Evolutionary conservation across 768 basidiomycete genomes (phyloP), one percentile per base, ranked within the genome.

Genomic region (Boletus rufocinnamomeus): DNA sequence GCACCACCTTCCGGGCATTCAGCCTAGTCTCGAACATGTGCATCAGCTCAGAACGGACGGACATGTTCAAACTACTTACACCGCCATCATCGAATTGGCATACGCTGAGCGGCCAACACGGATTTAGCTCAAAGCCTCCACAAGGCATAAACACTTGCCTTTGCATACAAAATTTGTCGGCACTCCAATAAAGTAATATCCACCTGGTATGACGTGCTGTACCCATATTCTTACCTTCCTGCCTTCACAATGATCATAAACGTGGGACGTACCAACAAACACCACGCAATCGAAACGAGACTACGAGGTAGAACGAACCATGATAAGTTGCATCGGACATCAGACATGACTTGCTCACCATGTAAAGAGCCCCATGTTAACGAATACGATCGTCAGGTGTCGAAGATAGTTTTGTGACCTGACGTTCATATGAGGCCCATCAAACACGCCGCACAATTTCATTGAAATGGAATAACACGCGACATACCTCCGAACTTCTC

Each of bases 351-450:
- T 38, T 19, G 5, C 30, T 43, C 23, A 52, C 61, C 54, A 62
- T 17, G 61, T 62, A 27, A 56, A 43, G 40, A 62, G 53, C 14
- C 61, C 61, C 61, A 62, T 52, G 32, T 62, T 61, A 1, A 62
- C 19, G 13, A 62, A 62, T 13, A 62, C 61, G 9, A 52, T 40
- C 23, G 25, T 62, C 54, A 62, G 40, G 16, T 62, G 54, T 28
- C 59, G 40, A 25, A 62, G 4, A 37, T 44, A 56, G 11, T 62
- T 62, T 17, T 4, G 49, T 34, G 59, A 49, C 35, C 61, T 62
- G 14, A 54, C 17, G 1, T 23, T 13, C 19, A 19, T 47, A 10
- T 11, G 16, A 11, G 4, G 17, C 32, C 6, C 3, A 8, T 28
- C 27, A n/a, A 13, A 14, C 4, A 17, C 32, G n/a, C 47, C 14